A percentile compares a stretch with the other conserved stretches of the same genome.
Evolutionary conservation across 169 alveolate genomes (phyloP).

Genomic region (Eimeria maxima): DNA sequence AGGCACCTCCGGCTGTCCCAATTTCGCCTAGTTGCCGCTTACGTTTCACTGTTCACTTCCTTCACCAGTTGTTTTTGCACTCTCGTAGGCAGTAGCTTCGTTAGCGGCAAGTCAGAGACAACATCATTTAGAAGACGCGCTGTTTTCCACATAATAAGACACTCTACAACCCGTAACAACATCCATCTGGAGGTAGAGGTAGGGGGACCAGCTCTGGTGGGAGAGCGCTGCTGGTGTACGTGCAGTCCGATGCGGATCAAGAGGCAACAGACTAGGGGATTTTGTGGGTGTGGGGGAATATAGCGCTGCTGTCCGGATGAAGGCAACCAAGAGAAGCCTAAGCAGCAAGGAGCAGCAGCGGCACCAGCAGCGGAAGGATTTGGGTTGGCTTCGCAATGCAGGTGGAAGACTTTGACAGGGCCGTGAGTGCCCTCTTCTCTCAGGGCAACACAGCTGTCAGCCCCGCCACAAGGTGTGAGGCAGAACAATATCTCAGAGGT

Average conservation of each 20-base stretch:
- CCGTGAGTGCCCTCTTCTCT: slow-evolving; percentile 69
- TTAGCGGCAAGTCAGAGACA: background rate
- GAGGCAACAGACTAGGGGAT: slow-evolving; percentile 30
- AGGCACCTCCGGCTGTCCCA: background rate
- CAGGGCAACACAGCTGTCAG: slow-evolving; percentile 57
- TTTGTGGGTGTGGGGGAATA: slow-evolving; percentile 36
- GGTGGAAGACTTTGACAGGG: slow-evolving; percentile 67
- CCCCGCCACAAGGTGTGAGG: slow-evolving; percentile 54
- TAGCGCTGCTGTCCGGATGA: slow-evolving; percentile 27
- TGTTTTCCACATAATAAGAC: background rate
- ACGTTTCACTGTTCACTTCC: background rate
- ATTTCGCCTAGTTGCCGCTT: background rate
- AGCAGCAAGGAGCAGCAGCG: slow-evolving; percentile 2
- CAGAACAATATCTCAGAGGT: slow-evolving; percentile 59
- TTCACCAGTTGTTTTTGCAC: background rate
- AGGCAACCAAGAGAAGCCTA: slow-evolving; percentile 22
- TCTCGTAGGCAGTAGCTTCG: background rate
- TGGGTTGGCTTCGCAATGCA: background rate
- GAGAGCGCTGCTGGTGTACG: slow-evolving; percentile 12
- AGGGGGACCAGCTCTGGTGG: background rate
- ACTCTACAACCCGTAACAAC: background rate
- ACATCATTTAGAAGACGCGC: background rate
- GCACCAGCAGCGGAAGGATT: slow-evolving; percentile 8
- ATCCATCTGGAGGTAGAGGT: background rate
- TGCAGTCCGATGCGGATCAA: slow-evolving; percentile 52